phyloP scores from a whole-genome alignment of 2,329 filamentous ascomycete genomes.

The Verticillium tricorpus region DNA sequence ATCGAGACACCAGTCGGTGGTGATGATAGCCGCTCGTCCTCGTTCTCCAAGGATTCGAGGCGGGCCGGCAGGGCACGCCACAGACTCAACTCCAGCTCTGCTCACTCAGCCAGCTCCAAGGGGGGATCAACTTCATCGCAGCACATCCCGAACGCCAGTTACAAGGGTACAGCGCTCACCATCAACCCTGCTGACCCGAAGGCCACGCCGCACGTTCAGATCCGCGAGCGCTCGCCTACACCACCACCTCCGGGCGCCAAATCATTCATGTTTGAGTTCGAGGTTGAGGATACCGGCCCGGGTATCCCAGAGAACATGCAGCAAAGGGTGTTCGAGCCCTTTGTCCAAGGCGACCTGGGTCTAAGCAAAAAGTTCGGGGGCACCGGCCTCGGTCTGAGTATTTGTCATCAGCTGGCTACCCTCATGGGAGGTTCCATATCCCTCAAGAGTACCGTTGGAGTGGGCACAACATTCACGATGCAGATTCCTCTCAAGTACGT shows the following conservation, averaged over 20 bases:
- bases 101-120: slow-evolving; percentile 46
- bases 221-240: slow-evolving; percentile 53
- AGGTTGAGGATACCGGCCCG: slow-evolving; percentile 83
- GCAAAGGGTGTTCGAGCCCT: slow-evolving; percentile 84
- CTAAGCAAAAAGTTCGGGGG: slow-evolving; percentile 88
- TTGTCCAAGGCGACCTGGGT: slow-evolving; percentile 87
- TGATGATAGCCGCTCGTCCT: slow-evolving; percentile 48
- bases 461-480: slow-evolving; percentile 79
- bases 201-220: slow-evolving; percentile 37
- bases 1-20: slow-evolving; percentile 30
- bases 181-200: slow-evolving; percentile 62
- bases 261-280: slow-evolving; percentile 76
- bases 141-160: slow-evolving; percentile 9
- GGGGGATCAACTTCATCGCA: slow-evolving; percentile 17
- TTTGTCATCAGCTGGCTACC: slow-evolving; percentile 79
- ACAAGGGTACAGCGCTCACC: slow-evolving; percentile 47
- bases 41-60: slow-evolving; percentile 43
- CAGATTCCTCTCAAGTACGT: slow-evolving; percentile 76
- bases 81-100: slow-evolving; percentile 43
- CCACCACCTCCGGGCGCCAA: slow-evolving; percentile 58
- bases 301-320: slow-evolving; percentile 78
- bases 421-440: slow-evolving; percentile 78
- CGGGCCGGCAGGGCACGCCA: slow-evolving; percentile 36
- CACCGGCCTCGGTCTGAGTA: slow-evolving; percentile 82
- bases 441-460: slow-evolving; percentile 65